These are phyloP conservation scores for Acacia acuminata DNA, from an alignment of 306 rosid genomes.

Conservation along the genomic window DNA sequence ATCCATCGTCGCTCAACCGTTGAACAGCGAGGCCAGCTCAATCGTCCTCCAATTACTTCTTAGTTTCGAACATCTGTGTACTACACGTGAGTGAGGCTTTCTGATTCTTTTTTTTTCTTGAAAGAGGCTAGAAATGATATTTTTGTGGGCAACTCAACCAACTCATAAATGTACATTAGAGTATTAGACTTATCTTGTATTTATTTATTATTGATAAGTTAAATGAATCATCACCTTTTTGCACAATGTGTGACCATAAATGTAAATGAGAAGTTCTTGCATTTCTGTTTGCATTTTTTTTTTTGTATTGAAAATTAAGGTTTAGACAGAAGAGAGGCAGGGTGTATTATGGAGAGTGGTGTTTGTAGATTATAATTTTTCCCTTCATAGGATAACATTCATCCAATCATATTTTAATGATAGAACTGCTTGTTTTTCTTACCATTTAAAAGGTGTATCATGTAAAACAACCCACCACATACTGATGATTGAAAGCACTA, in stretches of 20 bases:
- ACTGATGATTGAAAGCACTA: not conserved
- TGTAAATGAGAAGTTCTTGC: not conserved
- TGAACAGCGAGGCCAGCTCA: too few species aligned
- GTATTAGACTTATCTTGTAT: not conserved
- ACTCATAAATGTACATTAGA: not conserved
- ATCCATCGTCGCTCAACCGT: too few species aligned
- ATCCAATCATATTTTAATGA: not conserved
- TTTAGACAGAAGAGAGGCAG: not conserved
- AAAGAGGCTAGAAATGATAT: too few species aligned
- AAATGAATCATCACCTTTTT: not conserved
- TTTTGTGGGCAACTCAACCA: too few species aligned
- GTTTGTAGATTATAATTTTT: not conserved
- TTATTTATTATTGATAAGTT: not conserved
- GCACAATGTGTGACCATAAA: not conserved
- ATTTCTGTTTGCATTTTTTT: not conserved
- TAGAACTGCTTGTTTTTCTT: not conserved
- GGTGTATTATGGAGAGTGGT: not conserved
- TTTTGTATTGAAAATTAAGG: not conserved
- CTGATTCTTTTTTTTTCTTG: too few species aligned
- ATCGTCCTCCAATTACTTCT: too few species aligned
- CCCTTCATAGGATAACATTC: not conserved
- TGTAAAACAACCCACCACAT: not conserved
- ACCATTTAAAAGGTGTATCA: not conserved
- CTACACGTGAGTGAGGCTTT: too few species aligned
- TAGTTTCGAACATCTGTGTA: too few species aligned